These are phyloP conservation scores for Fusarium heterosporum DNA, from an alignment of 2,329 filamentous ascomycete species.

Conservation along the genomic window DNA sequence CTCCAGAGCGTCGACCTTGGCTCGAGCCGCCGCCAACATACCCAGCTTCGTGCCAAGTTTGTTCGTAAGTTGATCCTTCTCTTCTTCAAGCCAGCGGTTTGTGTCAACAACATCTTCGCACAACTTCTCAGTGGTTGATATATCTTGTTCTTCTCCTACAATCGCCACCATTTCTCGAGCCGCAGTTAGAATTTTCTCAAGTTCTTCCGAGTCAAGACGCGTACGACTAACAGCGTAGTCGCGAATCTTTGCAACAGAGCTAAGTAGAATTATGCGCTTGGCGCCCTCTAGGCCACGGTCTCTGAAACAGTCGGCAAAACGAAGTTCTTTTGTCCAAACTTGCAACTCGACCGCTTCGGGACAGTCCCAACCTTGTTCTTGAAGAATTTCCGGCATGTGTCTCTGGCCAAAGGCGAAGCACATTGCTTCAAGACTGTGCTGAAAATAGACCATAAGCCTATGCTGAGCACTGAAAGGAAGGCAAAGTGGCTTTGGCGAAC, in stretches of 20 bases:
- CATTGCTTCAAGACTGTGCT: too few species aligned
- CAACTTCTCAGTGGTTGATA: accelerated
- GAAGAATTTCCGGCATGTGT: too few species aligned
- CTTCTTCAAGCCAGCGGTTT: accelerated
- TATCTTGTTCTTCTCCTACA: accelerated
- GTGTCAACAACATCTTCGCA: accelerated
- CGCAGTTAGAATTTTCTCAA: not conserved
- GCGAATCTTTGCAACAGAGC: not conserved
- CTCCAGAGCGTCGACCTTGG: not conserved
- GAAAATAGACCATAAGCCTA: too few species aligned
- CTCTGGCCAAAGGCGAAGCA: too few species aligned
- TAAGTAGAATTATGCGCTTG: too few species aligned
- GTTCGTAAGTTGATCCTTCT: accelerated
- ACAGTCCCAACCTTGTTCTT: too few species aligned
- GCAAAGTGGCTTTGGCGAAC: not conserved
- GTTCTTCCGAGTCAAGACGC: accelerated
- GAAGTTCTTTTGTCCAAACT: too few species aligned
- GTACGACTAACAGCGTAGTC: not conserved
- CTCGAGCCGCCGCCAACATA: not conserved
- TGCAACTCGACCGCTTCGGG: too few species aligned
- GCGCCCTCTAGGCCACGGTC: too few species aligned
- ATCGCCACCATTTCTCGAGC: accelerated
- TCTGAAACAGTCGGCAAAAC: too few species aligned
- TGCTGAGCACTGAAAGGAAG: too few species aligned
- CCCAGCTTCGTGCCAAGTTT: not conserved